These are phyloP conservation scores for Incumbomyces lentus DNA, from an alignment of 2,329 filamentous ascomycete species.

Conservation along the genomic window DNA sequence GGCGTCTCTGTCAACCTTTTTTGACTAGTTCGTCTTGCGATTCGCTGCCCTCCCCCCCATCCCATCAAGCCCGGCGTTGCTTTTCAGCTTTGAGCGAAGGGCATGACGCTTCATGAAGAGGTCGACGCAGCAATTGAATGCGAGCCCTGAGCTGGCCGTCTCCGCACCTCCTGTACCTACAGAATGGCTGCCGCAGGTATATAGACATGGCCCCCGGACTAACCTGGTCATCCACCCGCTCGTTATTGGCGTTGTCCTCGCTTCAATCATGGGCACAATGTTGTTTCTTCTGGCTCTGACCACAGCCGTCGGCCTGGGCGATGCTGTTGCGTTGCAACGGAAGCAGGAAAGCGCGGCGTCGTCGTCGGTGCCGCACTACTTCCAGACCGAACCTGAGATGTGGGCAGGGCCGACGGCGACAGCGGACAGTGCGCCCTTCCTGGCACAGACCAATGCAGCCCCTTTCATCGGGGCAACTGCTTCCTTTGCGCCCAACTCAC, in stretches of 20 bases:
- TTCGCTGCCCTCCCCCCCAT: too few species aligned
- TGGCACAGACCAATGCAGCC: slow-evolving; percentile 60
- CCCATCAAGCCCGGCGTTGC: too few species aligned
- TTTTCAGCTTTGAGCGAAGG: neutral
- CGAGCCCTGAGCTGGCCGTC: neutral
- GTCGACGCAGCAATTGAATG: neutral
- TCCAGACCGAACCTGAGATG: slow-evolving; percentile 16
- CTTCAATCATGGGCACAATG: slow-evolving; percentile 3
- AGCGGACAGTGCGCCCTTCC: slow-evolving; percentile 52
- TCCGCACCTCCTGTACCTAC: neutral
- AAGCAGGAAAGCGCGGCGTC: slow-evolving; percentile 4
- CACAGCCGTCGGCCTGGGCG: slow-evolving; percentile 5
- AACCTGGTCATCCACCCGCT: neutral
- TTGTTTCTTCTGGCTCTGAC: slow-evolving; percentile 6
- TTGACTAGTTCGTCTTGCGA: neutral
- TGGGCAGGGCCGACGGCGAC: slow-evolving; percentile 39
- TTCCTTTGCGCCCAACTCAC: slow-evolving; percentile 56
- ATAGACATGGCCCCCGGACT: too few species aligned
- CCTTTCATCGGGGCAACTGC: slow-evolving; percentile 42
- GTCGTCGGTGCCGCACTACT: slow-evolving; percentile 15
- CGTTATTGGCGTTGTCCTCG: neutral
- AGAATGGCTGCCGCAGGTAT: neutral
- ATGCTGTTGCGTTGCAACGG: slow-evolving; percentile 11
- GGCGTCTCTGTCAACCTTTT: neutral
- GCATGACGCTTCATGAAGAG: slow-evolving; percentile 2